Evolutionary conservation across 257 asterid genomes (phyloP).

Genomic region (Rhazya stricta): DNA sequence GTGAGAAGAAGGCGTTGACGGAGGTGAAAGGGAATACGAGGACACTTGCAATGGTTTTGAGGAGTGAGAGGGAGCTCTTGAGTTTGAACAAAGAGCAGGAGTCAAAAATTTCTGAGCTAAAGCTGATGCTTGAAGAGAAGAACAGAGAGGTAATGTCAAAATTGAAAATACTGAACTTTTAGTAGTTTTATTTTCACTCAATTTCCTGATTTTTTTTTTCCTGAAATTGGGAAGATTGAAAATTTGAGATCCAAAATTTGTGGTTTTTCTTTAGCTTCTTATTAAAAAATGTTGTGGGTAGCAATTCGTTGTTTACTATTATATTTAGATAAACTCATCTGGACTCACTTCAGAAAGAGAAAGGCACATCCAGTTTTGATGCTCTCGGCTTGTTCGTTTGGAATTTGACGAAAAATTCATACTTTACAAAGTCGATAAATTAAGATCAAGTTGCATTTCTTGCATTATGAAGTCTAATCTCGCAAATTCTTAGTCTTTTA

Average conservation of each 20-base stretch:
- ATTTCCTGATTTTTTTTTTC: neutral
- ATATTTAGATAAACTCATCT: neutral
- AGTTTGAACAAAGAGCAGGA: conserved; percentile 64
- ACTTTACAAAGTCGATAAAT: no score
- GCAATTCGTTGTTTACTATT: neutral
- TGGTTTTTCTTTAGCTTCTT: no score
- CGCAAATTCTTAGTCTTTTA: neutral
- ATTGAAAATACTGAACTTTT: neutral
- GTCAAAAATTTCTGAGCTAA: conserved; percentile 54
- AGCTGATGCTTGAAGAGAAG: conserved; percentile 56
- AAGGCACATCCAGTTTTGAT: no score
- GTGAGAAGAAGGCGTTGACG: conserved; percentile 68
- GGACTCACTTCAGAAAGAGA: neutral
- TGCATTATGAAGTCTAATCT: neutral
- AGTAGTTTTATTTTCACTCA: neutral
- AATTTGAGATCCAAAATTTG: neutral
- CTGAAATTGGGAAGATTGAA: neutral
- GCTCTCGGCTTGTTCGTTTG: neutral
- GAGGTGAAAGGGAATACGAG: conserved; percentile 76
- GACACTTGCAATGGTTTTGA: conserved; percentile 83
- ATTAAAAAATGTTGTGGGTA: neutral
- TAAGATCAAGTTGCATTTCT: neutral
- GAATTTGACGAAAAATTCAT: no score
- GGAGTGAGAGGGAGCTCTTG: conserved; percentile 94
- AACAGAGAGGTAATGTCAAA: conserved; percentile 50